These are phyloP conservation scores for Podosphaera leucotricha DNA, from an alignment of 2,329 filamentous ascomycete genomes.

Conservation along the genomic window DNA sequence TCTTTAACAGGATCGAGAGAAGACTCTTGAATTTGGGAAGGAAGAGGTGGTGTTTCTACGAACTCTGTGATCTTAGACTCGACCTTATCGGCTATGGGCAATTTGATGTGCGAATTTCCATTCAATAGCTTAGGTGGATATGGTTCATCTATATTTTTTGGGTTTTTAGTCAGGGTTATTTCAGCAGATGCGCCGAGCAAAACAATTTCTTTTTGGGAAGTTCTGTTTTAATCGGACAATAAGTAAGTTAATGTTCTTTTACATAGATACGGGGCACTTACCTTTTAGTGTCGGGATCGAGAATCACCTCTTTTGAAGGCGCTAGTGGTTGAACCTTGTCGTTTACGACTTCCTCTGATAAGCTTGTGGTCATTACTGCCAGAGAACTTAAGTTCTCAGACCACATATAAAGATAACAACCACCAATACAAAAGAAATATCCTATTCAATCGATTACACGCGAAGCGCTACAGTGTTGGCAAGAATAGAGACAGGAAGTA, in stretches of 20 bases:
- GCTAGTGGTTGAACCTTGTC: conserved; percentile 26
- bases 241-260: conserved; percentile 10
- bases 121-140: conserved; percentile 7
- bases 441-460: neutral
- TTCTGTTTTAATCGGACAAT: conserved; percentile 15
- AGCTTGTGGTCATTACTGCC: conserved; percentile 29
- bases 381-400: conserved; percentile 12
- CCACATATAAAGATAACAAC: neutral
- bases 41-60: neutral
- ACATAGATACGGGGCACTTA: conserved; percentile 22
- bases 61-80: neutral
- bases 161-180: conserved; percentile 5
- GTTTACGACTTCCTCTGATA: conserved; percentile 15
- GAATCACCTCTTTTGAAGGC: conserved; percentile 26
- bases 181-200: conserved; percentile 9
- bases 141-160: conserved; percentile 1
- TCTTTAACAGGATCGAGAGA: no score
- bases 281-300: conserved; percentile 32
- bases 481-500: neutral
- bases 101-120: conserved; percentile 8
- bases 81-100: conserved; percentile 13
- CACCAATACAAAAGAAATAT: neutral
- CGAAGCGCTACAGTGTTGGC: neutral
- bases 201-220: conserved; percentile 13
- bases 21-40: neutral